Evolutionary conservation across 1,284 basidiomycete species (phyloP).

Genomic region (Omphalotus olearius): DNA sequence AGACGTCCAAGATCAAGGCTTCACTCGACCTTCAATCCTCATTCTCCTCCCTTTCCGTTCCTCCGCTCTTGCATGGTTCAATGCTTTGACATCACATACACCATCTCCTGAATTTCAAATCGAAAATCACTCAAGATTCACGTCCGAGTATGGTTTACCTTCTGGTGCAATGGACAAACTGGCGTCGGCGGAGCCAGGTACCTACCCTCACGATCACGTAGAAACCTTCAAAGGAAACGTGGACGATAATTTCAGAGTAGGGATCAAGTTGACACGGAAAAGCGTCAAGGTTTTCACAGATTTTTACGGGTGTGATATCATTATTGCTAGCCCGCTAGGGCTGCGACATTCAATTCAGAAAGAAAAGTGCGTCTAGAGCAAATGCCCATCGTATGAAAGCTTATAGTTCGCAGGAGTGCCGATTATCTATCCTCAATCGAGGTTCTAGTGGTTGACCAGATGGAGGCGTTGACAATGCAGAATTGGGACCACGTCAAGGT

Average conservation of each 20-base stretch:
- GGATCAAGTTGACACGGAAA: conserved; percentile 91
- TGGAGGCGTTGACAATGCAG: conserved; percentile 95
- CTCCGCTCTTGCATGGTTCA: conserved; percentile 77
- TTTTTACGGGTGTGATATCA: conserved; percentile 89
- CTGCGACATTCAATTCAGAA: conserved; percentile 92
- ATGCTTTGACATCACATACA: conserved; percentile 64
- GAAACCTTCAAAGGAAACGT: conserved; percentile 96
- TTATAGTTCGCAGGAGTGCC: conserved; percentile 49
- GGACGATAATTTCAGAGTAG: conserved; percentile 93
- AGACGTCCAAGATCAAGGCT: conserved; percentile 93
- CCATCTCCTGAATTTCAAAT: conserved; percentile 68
- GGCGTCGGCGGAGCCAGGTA: conserved; percentile 62
- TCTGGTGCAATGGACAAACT: conserved; percentile 82
- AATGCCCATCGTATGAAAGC: background rate
- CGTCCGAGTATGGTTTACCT: conserved; percentile 81
- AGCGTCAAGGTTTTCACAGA: conserved; percentile 84
- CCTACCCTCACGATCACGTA: conserved; percentile 87
- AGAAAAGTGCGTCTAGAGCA: conserved; percentile 61
- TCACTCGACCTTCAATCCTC: conserved; percentile 93
- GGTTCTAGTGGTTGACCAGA: conserved; percentile 88
- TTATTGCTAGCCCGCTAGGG: conserved; percentile 92
- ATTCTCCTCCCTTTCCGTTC: conserved; percentile 92
- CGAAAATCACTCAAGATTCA: conserved; percentile 84
- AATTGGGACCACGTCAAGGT: conserved; percentile 99
- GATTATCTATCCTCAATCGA: conserved; percentile 96